Base-by-base conservation (phyloP, 192 early-diverging fungal genomes). In the Entomortierella beljakovae region DNA sequence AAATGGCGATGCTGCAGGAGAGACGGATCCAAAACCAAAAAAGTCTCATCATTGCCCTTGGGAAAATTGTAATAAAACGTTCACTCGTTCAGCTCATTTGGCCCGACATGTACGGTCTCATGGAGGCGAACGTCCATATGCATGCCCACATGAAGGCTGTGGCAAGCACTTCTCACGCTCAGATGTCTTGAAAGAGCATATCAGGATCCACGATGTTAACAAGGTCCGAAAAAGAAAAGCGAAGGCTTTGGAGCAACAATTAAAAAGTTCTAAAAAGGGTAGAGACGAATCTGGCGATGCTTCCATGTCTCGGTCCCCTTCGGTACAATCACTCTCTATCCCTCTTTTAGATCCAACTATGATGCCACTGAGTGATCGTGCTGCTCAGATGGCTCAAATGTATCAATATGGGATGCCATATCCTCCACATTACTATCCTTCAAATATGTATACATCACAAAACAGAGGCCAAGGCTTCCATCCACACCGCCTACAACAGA, bases 61-160 rank as follows among this genome's bases (percentile, higher is more conserved):
- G 75, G 61, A 61, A 26, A 79, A 79, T 31, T 79, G 75, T 57
- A 65, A 73, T 40, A 81, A 73, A 48, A 81, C 66, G 0, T 81
- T 81, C 38, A 81, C 80, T 1, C 80, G 71, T 20, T 73, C 80
- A 2, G 80, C 70, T 23, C 70, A 97, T 71, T 84, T 94, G 48
- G 96, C 95, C 75, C 92, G 96, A 26, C 93, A 94, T 73, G 87
- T 89, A 64, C 90, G 90, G 54, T 75, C 92, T n/a, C 93, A 94
- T 54, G 88, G 89, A 37, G 91, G 91, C 26, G 83, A 90, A 50
- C 86, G 90, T 64, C 93, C 93, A 10, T 91, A 89, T 64, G 88
- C 84, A 16, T 94, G 93, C 63, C 75, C 75, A 29, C 67, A 70
- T 4, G 83, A 85, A 15, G 79, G 88, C 32, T 94, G 93, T 70